Conservation (phyloP, 306 rosid genomes). For the Glycine latifolia region DNA sequence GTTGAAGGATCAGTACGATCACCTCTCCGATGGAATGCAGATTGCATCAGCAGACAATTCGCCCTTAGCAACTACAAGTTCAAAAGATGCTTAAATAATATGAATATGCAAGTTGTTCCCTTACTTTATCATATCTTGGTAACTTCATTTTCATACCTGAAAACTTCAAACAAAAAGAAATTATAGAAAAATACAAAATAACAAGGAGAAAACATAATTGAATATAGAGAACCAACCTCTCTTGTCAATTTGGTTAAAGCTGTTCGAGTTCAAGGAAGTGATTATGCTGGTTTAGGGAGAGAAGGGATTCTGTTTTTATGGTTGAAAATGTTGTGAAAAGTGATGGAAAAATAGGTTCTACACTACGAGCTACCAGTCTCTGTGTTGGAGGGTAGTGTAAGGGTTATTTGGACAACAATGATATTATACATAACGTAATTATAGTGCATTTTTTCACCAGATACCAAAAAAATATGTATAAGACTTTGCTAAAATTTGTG, state of each 20-base stretch:
- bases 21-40: conserved; percentile 88
- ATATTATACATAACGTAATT: no score
- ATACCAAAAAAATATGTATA: no score
- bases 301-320: no score
- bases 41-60: conserved; percentile 57
- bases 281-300: no score
- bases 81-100: conserved; percentile 18
- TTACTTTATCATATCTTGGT: conserved; percentile 92
- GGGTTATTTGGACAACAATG: no score
- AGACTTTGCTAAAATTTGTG: no score
- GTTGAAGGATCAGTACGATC: conserved; percentile 83
- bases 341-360: no score
- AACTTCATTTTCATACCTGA: conserved; percentile 88
- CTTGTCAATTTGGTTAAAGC: conserved; percentile 66
- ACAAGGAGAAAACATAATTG: conserved; percentile 19
- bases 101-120: conserved; percentile 33
- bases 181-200: conserved; percentile 30
- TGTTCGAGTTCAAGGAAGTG: conserved; percentile 54
- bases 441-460: no score
- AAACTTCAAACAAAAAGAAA: conserved; percentile 48
- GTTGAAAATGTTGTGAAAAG: no score
- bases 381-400: no score
- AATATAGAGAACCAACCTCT: conserved; percentile 65
- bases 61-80: conserved; percentile 41
- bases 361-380: no score